phyloP scores from a whole-genome alignment of 306 rosid species.

The Vachellia pachyceras region DNA sequence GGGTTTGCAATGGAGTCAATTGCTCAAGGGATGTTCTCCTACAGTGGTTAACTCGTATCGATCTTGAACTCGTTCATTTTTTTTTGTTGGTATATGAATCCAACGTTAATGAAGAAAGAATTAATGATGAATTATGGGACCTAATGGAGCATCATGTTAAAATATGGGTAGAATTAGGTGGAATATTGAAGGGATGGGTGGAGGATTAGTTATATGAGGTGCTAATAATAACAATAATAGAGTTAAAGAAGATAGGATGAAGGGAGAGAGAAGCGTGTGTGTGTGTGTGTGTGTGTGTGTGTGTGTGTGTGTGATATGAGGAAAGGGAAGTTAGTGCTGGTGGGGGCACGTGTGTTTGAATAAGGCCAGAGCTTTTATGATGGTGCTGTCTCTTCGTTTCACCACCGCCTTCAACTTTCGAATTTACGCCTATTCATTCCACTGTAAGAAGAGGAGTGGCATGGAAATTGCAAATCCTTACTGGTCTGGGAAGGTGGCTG shows the following conservation, averaged over 20 bases:
- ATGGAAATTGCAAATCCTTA: too few species aligned
- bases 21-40: background rate
- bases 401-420: background rate
- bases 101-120: too few species aligned
- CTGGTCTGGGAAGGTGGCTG: too few species aligned
- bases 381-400: constrained; percentile 8
- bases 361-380: background rate
- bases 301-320: too few species aligned
- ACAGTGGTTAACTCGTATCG: background rate
- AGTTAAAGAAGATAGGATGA: background rate
- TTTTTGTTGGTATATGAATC: background rate
- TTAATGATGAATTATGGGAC: background rate
- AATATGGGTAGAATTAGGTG: background rate
- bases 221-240: background rate
- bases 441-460: too few species aligned
- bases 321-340: background rate
- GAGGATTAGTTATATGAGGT: too few species aligned
- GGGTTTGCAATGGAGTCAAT: background rate
- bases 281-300: background rate
- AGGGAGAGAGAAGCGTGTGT: too few species aligned
- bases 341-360: background rate
- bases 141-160: background rate
- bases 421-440: too few species aligned
- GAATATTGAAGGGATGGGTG: background rate
- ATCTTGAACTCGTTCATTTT: background rate